Evolutionary conservation across 495 filamentous ascomycete species (phyloP).

Genomic region (Amniculicola lignicola): DNA sequence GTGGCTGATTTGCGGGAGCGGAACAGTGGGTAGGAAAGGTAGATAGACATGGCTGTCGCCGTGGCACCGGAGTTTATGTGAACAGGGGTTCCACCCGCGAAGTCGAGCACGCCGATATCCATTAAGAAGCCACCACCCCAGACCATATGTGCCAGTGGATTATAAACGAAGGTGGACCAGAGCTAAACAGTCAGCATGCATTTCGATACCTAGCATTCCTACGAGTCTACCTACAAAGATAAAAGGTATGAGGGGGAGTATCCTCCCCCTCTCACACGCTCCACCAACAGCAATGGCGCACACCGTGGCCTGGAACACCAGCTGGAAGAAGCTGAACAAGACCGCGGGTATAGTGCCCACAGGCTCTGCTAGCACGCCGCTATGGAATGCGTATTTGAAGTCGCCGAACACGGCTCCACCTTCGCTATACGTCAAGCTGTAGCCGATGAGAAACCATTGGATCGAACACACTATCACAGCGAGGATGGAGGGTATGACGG

Average conservation of each 20-base stretch:
- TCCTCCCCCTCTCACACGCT: slow-evolving; percentile 30
- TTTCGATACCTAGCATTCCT: background rate
- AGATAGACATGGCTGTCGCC: slow-evolving; percentile 45
- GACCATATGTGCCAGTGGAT: slow-evolving; percentile 48
- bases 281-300: slow-evolving; percentile 37
- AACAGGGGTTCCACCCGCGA: slow-evolving; percentile 50
- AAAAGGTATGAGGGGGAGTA: slow-evolving; percentile 31
- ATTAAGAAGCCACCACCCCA: slow-evolving; percentile 46
- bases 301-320: slow-evolving; percentile 36
- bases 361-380: slow-evolving; percentile 43
- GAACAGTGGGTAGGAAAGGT: slow-evolving; percentile 47
- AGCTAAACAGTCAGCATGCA: slow-evolving; percentile 29
- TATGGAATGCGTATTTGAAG: slow-evolving; percentile 44
- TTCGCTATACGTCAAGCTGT: slow-evolving; percentile 46
- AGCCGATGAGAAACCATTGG: slow-evolving; percentile 49
- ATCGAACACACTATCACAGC: slow-evolving; percentile 46
- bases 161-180: slow-evolving; percentile 50
- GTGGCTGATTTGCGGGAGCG: slow-evolving; percentile 43
- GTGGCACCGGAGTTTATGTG: slow-evolving; percentile 50
- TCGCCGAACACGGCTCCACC: slow-evolving; percentile 44
- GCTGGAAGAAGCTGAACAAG: slow-evolving; percentile 36
- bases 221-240: slow-evolving; percentile 35
- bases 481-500: slow-evolving; percentile 48
- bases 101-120: slow-evolving; percentile 45
- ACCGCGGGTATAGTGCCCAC: slow-evolving; percentile 40